A percentile compares a stretch with the other conserved stretches of the same genome.
Evolutionary conservation across 2,329 filamentous ascomycete species (phyloP).

Genomic region (Dactylellina haptotyla): DNA sequence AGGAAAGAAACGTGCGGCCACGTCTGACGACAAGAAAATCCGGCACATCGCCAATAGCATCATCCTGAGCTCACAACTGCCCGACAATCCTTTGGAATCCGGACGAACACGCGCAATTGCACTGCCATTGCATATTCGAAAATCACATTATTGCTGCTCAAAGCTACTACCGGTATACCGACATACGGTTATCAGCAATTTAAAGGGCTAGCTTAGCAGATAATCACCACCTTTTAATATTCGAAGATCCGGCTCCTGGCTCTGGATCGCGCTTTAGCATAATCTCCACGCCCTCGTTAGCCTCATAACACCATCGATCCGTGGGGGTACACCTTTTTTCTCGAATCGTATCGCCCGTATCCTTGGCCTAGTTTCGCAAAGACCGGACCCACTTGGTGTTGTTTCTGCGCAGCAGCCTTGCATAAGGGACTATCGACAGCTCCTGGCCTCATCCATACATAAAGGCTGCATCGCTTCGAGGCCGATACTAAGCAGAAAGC

Average conservation of each 20-base stretch:
- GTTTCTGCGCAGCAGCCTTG: conserved; percentile 31
- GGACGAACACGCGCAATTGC: background rate
- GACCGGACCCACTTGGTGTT: conserved; percentile 45
- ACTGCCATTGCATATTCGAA: background rate
- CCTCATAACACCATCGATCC: background rate
- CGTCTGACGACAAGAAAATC: conserved; percentile 13
- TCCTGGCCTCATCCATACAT: conserved; percentile 12
- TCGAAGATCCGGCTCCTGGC: no score
- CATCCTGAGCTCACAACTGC: background rate
- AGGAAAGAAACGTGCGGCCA: conserved; percentile 2
- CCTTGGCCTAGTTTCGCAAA: conserved; percentile 8
- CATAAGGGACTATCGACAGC: conserved; percentile 19
- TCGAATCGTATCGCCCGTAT: conserved; percentile 5
- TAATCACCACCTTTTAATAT: no score
- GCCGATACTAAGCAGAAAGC: conserved; percentile 36
- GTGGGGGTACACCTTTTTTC: conserved; percentile 19
- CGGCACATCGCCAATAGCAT: conserved; percentile 6
- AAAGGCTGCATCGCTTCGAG: conserved; percentile 34
- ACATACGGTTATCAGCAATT: no score
- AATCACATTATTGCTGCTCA: no score
- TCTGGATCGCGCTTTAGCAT: conserved; percentile 5
- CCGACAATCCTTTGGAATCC: background rate
- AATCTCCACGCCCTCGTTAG: background rate
- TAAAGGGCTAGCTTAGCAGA: no score
- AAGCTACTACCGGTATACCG: no score